Evolutionary conservation across 2,329 filamentous ascomycete species (phyloP), one percentile per base, ranked within the genome.

Genomic region (Anthostomella pinea): DNA sequence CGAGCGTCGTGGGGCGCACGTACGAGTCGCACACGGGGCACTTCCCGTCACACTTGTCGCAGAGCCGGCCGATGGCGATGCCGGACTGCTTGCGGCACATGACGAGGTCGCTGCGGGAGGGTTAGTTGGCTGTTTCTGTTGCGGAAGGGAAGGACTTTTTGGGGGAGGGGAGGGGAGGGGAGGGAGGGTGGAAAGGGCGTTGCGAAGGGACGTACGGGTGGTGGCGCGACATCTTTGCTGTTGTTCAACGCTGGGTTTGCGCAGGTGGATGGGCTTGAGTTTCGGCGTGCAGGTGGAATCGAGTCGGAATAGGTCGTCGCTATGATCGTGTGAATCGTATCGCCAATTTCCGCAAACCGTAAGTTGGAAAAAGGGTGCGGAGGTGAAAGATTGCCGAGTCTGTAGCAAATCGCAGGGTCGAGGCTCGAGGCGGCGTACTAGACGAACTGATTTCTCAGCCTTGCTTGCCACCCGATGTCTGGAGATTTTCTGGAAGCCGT

Each of bases 31-130:
- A 98, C 44, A 98, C 90, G 50, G 93, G 93, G 60, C 93, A 98
- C 73, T 98, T 98, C 66, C 93, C 93, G 71, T 98, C 93, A 75
- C 93, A 98, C 72, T 98, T 98, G 73, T 98, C 93, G 77, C 93
- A 98, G 62, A 98, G 87, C 39, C 93, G 90, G 63, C 93, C 93
- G 77, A 98, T 95, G 58, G 90, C 87, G 64, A 97, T 96, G 69
- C 93, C 93, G 43, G 91, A 76, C 66, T 95, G 91, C 73, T 98
- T 98, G 72, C 91, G 90, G 79, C 93, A 98, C 91, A 97, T 97
- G 57, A 98, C 93, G 53, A 98, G 83, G 74, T 98, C 93, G 66
- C 84, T 87, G 60, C n/a, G n/a, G n/a, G n/a, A n/a, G n/a, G n/a
- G n/a, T n/a, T n/a, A n/a, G n/a, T n/a, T n/a, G n/a, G n/a, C n/a